phyloP scores from a whole-genome alignment of 805 yeast species.

The Ogataea angusta region DNA sequence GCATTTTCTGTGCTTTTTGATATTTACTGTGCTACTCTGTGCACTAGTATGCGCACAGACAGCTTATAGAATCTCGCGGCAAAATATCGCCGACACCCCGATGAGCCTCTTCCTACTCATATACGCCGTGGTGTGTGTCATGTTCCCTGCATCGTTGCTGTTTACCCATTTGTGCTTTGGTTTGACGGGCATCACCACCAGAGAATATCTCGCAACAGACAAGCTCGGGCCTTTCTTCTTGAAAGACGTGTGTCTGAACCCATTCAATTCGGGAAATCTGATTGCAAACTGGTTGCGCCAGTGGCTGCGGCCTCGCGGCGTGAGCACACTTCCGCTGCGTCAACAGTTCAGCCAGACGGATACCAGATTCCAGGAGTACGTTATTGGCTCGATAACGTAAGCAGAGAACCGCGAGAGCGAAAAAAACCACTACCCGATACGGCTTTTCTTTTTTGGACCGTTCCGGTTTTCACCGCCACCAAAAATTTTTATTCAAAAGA shows the following conservation, averaged over 20 bases:
- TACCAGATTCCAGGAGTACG: constrained; percentile 32
- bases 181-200: constrained; percentile 60
- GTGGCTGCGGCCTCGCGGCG: constrained; percentile 40
- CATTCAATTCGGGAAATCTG: constrained; percentile 35
- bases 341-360: constrained; percentile 36
- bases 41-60: constrained; percentile 29
- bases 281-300: constrained; percentile 32
- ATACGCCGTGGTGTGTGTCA: constrained; percentile 41
- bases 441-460: constrained; percentile 1
- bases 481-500: constrained; percentile 2
- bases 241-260: constrained; percentile 34
- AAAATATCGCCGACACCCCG: constrained; percentile 28
- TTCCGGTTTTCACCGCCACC: constrained; percentile 4
- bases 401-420: not conserved
- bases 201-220: constrained; percentile 60
- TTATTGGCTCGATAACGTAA: constrained; percentile 13
- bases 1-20: constrained; percentile 53
- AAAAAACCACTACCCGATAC: not conserved
- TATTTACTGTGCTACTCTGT: constrained; percentile 34
- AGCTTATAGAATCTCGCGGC: constrained; percentile 24
- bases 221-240: constrained; percentile 24
- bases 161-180: constrained; percentile 53
- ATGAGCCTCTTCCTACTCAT: constrained; percentile 52
- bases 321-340: constrained; percentile 31
- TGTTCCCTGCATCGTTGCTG: constrained; percentile 56